These are phyloP conservation scores for Begonia peltatifolia DNA, from an alignment of 306 rosid species.

Conservation along the genomic window DNA sequence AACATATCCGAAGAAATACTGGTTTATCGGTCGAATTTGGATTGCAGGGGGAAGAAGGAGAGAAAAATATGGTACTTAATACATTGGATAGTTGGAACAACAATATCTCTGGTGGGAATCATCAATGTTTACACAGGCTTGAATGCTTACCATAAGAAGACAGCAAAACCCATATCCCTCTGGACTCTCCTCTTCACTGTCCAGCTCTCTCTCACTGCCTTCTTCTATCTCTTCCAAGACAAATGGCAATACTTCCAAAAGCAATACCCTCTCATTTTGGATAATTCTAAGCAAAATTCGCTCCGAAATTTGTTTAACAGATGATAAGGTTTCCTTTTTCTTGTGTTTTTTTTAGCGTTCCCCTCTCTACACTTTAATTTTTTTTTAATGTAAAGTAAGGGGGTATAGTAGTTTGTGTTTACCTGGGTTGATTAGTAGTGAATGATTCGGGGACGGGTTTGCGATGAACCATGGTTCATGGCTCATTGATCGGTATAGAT, in stretches of 20 bases:
- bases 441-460: too few species aligned
- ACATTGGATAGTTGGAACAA: conserved; percentile 84
- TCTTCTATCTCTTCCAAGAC: conserved; percentile 70
- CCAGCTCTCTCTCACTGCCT: conserved; percentile 51
- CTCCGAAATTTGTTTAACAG: conserved; percentile 78
- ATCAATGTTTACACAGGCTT: conserved; percentile 83
- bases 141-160: conserved; percentile 52
- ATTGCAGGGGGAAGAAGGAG: conserved; percentile 61
- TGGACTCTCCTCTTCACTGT: conserved; percentile 84
- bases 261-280: conserved; percentile 34
- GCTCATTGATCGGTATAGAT: too few species aligned
- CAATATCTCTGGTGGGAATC: conserved; percentile 53
- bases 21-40: too few species aligned
- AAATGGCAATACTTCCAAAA: conserved; percentile 61
- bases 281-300: conserved; percentile 60
- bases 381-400: conserved; percentile 1
- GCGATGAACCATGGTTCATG: too few species aligned
- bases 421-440: too few species aligned
- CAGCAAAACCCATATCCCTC: conserved; percentile 42
- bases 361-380: neutral
- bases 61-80: conserved; percentile 63
- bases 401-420: too few species aligned
- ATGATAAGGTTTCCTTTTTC: neutral
- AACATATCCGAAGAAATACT: too few species aligned
- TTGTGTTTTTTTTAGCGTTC: conserved; percentile 10